Evolutionary conservation across 148 eudicot species (phyloP), one percentile per base, ranked within the genome.

Genomic region (Rhododendron simsii): DNA sequence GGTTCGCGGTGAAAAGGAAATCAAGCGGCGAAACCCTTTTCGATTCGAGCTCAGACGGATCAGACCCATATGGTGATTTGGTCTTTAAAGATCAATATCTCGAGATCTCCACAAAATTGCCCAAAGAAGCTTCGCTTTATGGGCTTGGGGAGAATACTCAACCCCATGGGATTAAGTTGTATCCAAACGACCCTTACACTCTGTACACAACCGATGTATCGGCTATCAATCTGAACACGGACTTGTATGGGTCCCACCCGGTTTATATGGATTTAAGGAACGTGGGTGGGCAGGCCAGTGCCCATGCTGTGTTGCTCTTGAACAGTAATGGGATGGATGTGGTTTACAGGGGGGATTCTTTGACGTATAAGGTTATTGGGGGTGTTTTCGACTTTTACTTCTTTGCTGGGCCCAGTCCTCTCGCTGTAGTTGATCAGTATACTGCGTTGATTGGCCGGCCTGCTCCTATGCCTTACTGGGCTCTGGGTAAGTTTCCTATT

Each of bases 381-480:
- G 99, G 99, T 88, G 95, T 96, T 86, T 84, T 96, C 7, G 99
- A 96, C 90, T 89, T 96, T 91, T 95, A 93, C 94, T 95, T 96
- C 95, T 96, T 96, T 78, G 21, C 92, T 7, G 99, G 99, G 26
- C 93, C 96, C 15, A 87, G 94, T 0, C 99, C 99, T 14, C 90
- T 96, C 50, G 94, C 87, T 87, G 95, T 95, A 78, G 95, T 96
- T 14, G 95, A 94, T 90, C 99, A 96, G 93, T 96, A 96, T 47
- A 95, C 99, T 12, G 87, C 87, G 86, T 91, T 96, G 87, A 91
- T 96, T 81, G 99, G 99, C 35, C 88, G 99, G 80, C 99, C 99
- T 18, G 99, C 99, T 86, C 94, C 99, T 2, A 96, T 96, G 99
- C 99, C 99, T 69, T 96, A 96, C 84, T 96, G 99, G 99, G 90